These are phyloP conservation scores for Fistulina hepatica DNA, from an alignment of 1,284 basidiomycete species.

Conservation along the genomic window DNA sequence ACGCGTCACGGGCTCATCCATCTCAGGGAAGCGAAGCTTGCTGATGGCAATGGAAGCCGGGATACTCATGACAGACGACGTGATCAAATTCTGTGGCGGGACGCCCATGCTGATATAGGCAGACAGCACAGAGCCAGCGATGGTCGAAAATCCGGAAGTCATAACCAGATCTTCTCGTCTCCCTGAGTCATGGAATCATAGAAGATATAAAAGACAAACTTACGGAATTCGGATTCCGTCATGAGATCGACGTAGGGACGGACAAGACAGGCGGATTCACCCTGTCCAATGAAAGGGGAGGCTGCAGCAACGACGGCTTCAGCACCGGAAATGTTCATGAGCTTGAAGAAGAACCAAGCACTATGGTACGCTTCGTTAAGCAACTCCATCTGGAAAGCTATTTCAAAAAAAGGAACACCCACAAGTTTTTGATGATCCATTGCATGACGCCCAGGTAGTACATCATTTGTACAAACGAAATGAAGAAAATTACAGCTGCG, in stretches of 20 bases:
- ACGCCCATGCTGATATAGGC: conserved; percentile 83
- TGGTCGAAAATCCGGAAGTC: conserved; percentile 88
- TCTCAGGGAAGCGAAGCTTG: conserved; percentile 78
- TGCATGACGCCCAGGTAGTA: conserved; percentile 84
- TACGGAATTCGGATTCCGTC: conserved; percentile 78
- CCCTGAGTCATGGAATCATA: background rate
- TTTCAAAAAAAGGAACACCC: conserved; percentile 18
- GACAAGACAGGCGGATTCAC: conserved; percentile 75
- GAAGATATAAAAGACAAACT: conserved; percentile 13
- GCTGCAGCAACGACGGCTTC: conserved; percentile 88
- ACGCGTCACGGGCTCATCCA: conserved; percentile 76
- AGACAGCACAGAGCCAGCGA: conserved; percentile 79
- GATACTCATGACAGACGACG: conserved; percentile 90
- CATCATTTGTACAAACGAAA: conserved; percentile 80
- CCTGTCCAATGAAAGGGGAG: conserved; percentile 83
- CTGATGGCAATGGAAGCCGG: conserved; percentile 87
- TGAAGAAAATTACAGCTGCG: conserved; percentile 73
- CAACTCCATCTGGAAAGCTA: background rate
- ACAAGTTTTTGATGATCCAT: conserved; percentile 79
- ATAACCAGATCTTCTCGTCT: conserved; percentile 65
- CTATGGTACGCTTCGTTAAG: conserved; percentile 33
- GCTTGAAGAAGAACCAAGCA: conserved; percentile 89
- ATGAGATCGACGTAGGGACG: conserved; percentile 80
- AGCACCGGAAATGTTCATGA: conserved; percentile 79
- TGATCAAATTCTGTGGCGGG: conserved; percentile 73